These are phyloP conservation scores for Umbelopsis sp. DNA, from an alignment of 371 early-diverging fungal genomes.

Conservation along the genomic window DNA sequence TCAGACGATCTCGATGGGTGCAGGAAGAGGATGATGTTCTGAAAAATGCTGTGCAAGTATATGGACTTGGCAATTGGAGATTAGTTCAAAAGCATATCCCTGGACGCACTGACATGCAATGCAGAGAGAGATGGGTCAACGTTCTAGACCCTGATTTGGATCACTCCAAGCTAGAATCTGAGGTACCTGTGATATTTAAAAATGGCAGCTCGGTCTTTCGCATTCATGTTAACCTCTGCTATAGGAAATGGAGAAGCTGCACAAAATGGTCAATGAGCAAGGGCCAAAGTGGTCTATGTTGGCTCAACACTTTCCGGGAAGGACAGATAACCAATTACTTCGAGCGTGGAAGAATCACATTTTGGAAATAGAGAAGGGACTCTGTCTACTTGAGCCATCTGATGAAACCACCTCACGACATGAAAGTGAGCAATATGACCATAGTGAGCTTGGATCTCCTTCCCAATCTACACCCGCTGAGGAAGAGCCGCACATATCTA, in stretches of 20 bases:
- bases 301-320: constrained; percentile 34
- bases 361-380: no score
- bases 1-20: constrained; percentile 76
- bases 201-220: background rate
- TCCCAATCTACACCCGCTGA: no score
- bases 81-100: constrained; percentile 71
- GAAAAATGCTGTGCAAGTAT: constrained; percentile 63
- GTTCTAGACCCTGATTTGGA: constrained; percentile 67
- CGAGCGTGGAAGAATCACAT: constrained; percentile 20
- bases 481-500: no score
- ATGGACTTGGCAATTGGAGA: constrained; percentile 79
- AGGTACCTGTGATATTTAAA: constrained; percentile 34
- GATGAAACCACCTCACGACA: no score
- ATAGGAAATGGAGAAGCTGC: constrained; percentile 26
- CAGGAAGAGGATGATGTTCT: constrained; percentile 75
- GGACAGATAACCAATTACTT: constrained; percentile 40
- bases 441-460: no score
- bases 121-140: constrained; percentile 85
- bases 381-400: no score
- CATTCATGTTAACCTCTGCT: background rate
- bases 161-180: constrained; percentile 55
- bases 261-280: constrained; percentile 26
- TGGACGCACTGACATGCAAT: constrained; percentile 86
- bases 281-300: constrained; percentile 40
- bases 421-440: no score